These are phyloP conservation scores for Capronia americana DNA, from an alignment of 2,329 filamentous ascomycete species.

Conservation along the genomic window DNA sequence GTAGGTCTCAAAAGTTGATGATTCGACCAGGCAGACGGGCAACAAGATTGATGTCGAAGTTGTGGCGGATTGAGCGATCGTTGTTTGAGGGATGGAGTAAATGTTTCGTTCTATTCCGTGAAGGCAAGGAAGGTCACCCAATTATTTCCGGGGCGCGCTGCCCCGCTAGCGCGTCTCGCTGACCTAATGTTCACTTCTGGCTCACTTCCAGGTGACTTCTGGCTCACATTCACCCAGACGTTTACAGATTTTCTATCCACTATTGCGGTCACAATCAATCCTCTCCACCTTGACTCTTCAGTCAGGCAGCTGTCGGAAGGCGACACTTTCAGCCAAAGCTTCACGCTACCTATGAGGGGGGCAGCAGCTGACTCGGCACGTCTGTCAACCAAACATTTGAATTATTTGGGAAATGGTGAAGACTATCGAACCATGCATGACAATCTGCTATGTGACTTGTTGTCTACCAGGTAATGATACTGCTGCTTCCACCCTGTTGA, in stretches of 20 bases:
- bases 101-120: background rate
- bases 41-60: background rate
- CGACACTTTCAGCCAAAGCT: background rate
- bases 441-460: background rate
- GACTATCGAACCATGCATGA: background rate
- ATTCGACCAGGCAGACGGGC: background rate
- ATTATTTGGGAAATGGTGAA: background rate
- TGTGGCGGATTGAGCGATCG: background rate
- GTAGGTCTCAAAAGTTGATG: background rate
- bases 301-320: background rate
- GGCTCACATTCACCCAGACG: background rate
- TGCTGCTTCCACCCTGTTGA: background rate
- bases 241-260: background rate
- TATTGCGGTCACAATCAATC: background rate
- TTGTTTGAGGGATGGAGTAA: background rate
- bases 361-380: background rate
- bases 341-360: background rate
- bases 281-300: background rate
- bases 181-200: background rate
- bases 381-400: background rate
- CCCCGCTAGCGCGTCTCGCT: background rate
- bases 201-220: background rate
- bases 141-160: background rate
- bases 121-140: background rate
- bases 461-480: background rate